These are phyloP conservation scores for Henckelia pumila DNA, from an alignment of 257 asterid genomes.

Conservation along the genomic window DNA sequence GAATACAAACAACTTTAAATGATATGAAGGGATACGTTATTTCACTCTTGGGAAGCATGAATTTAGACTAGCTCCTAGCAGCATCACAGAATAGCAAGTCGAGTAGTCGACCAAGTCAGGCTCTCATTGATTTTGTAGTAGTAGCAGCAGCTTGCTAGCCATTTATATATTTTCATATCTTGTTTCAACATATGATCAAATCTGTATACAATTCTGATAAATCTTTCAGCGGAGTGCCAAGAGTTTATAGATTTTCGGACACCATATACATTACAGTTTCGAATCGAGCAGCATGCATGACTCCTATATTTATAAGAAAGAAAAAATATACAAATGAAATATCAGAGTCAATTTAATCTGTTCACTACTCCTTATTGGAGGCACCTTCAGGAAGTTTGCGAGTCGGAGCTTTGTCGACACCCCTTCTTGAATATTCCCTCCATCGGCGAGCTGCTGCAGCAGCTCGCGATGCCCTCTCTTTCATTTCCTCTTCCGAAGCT, in stretches of 20 bases:
- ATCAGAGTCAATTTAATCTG: neutral
- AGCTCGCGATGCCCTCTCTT: conserved; percentile 73
- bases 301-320: conserved; percentile 10
- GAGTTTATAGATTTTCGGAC: conserved; percentile 20
- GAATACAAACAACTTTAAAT: too few relatives aligned
- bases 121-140: neutral
- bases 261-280: conserved; percentile 12
- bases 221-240: neutral
- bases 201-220: neutral
- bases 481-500: conserved; percentile 63
- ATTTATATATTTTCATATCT: neutral
- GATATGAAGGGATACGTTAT: too few relatives aligned
- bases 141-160: neutral
- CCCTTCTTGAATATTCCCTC: conserved; percentile 93
- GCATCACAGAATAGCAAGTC: too few relatives aligned
- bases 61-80: too few relatives aligned
- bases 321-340: neutral
- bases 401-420: conserved; percentile 80
- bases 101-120: too few relatives aligned
- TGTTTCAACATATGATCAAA: neutral
- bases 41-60: too few relatives aligned
- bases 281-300: conserved; percentile 10
- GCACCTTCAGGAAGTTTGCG: conserved; percentile 79
- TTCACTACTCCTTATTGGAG: conserved; percentile 51
- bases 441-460: conserved; percentile 97